Base-by-base conservation (phyloP, 2,329 filamentous ascomycete genomes). In the Decorospora gaudefroyi region DNA sequence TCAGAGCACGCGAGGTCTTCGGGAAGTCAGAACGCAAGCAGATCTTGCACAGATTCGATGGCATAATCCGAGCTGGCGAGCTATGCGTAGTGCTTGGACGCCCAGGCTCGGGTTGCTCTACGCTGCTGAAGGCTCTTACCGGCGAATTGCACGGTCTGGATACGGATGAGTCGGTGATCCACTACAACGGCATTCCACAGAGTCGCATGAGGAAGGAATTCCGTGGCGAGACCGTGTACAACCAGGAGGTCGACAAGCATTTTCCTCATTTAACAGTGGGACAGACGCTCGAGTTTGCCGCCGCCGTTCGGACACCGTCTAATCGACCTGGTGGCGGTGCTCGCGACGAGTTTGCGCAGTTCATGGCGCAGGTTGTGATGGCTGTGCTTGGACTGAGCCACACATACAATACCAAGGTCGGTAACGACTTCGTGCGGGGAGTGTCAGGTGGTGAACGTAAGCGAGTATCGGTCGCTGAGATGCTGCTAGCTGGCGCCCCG, bases 361-460 rank as follows among this genome's bases (percentile, higher is more conserved):
- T 78, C 51, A 64, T 77, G 47, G 70, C 75, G 0, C 69, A 76
- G 33, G 76, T 80, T 4, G 70, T 78, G 13, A 80, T 80, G 77
- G 71, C 76, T 0, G 73, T 77, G 16, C 76, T 81, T 31, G 80
- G 77, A 22, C 70, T 79, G 10, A 75, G 69, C 2, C 80, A 84
- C 51, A 84, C 81, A 0, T 70, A 74, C 50, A 75, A 79, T 41
- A 81, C 78, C 4, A 78, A 76, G 47, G 77, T 81, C 6, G 78
- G 78, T 22, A 74, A 82, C 54, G 79, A 84, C 33, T 84, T 78
- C 49, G 74, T 84, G 11, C 76, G 81, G 15, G 82, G 82, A 21
- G 81, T 85, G 4, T 81, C 77, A 18, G 83, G 83, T 49, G 81
- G 81, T 37, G 79, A 83, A 56, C 65, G 80, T 34, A 85, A 85